phyloP scores from a whole-genome alignment of 2,329 filamentous ascomycete species.

The Emmonsia crescens region DNA sequence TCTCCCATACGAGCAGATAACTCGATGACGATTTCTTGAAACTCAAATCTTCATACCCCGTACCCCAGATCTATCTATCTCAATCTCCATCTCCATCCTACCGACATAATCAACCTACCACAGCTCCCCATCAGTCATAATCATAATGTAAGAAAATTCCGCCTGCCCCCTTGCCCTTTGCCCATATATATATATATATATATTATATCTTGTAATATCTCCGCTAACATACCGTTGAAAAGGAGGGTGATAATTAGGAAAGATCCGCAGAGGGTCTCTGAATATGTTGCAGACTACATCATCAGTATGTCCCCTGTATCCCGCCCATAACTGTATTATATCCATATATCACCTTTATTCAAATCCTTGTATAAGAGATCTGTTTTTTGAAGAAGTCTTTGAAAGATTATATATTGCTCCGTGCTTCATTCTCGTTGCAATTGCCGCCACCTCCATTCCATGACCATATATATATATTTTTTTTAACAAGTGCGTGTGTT shows the following conservation, averaged over 20 bases:
- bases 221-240: constrained; percentile 8
- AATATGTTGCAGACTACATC: constrained; percentile 72
- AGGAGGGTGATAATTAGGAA: constrained; percentile 82
- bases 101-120: too few species aligned
- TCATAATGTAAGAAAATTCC: constrained; percentile 5
- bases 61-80: neutral
- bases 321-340: neutral
- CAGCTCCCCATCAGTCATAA: neutral
- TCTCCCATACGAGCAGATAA: neutral
- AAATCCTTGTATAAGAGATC: neutral
- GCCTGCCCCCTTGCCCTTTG: neutral
- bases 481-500: neutral
- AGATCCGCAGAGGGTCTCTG: constrained; percentile 55
- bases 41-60: neutral
- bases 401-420: neutral
- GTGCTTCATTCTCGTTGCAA: neutral
- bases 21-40: neutral
- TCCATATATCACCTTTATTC: neutral
- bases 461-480: neutral
- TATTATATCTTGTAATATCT: neutral
- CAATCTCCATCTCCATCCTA: neutral
- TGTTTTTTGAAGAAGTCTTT: neutral
- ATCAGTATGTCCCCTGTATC: constrained; percentile 43
- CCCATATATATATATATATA: too few species aligned
- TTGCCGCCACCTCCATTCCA: neutral